These are phyloP conservation scores for Pythium inflatum DNA, from an alignment of 352 stramenopile species.

Conservation along the genomic window DNA sequence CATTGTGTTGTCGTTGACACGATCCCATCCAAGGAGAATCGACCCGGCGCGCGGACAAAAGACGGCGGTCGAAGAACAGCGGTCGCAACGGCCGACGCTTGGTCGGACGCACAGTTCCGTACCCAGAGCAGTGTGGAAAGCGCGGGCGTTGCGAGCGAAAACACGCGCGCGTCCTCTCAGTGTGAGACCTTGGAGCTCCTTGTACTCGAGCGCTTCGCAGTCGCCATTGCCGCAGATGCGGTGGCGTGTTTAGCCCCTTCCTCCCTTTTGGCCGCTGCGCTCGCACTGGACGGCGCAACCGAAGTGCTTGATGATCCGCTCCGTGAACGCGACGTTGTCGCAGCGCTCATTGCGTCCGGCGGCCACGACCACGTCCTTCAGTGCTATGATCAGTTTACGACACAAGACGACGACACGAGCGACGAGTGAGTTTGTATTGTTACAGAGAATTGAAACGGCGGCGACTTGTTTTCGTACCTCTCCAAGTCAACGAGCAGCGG, in stretches of 20 bases:
- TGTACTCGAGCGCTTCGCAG: slow-evolving; percentile 58
- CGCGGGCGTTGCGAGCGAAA: no score
- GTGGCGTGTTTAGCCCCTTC: no score
- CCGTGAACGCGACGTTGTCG: slow-evolving; percentile 11
- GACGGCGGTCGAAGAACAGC: no score
- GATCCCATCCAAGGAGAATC: no score
- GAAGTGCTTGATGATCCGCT: slow-evolving; percentile 19
- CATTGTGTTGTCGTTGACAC: no score
- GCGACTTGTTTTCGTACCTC: slow-evolving; percentile 26
- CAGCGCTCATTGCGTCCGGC: slow-evolving; percentile 24
- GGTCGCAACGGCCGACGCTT: no score
- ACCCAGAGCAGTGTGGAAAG: no score
- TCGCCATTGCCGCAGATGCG: slow-evolving; percentile 58
- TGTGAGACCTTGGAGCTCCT: slow-evolving; percentile 53
- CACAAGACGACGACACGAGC: neutral
- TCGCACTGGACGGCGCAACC: neutral
- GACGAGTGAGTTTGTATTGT: slow-evolving; percentile 27
- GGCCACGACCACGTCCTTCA: slow-evolving; percentile 28
- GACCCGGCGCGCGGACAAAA: no score
- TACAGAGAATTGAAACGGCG: no score
- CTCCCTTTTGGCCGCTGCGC: neutral
- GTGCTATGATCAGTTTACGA: slow-evolving; percentile 32
- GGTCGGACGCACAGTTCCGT: no score
- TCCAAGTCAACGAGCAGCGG: no score
- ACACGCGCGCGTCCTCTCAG: no score